These are phyloP conservation scores for Jaminaea rosea DNA, from an alignment of 1,284 basidiomycete species.

Conservation along the genomic window DNA sequence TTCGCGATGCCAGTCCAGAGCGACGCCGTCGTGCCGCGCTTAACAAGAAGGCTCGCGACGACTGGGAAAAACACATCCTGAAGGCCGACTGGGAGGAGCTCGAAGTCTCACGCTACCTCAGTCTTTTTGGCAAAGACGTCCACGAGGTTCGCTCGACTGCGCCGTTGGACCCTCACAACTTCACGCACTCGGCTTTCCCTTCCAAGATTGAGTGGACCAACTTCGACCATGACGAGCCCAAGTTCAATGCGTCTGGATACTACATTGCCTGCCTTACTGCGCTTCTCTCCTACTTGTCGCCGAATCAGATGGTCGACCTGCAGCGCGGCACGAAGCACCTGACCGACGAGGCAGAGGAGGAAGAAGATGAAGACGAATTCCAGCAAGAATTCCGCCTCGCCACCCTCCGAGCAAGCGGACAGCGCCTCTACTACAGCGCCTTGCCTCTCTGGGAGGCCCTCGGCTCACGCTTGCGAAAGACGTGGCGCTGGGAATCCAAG, in stretches of 20 bases:
- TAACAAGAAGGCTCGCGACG: background rate
- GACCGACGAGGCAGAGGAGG: background rate
- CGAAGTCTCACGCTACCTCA: constrained; percentile 19
- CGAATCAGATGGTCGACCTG: background rate
- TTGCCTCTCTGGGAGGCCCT: constrained; percentile 15
- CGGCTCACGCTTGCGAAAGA: constrained; percentile 5
- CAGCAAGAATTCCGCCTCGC: constrained; percentile 3
- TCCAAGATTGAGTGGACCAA: constrained; percentile 2
- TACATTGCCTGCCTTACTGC: background rate
- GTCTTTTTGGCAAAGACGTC: constrained; percentile 18
- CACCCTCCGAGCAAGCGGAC: constrained; percentile 3
- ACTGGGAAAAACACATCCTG: constrained; percentile 1
- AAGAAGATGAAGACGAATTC: constrained; percentile 1
- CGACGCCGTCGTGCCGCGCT: no score
- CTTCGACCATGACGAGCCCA: background rate
- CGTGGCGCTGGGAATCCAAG: constrained; percentile 19
- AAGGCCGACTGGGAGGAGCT: constrained; percentile 12
- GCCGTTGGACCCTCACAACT: no score
- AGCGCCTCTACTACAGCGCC: constrained; percentile 9
- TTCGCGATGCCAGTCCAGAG: no score
- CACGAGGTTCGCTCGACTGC: constrained; percentile 13
- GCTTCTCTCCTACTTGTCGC: constrained; percentile 1
- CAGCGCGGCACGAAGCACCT: no score
- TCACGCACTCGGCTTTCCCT: background rate
- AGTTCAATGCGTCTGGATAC: background rate